Base-by-base conservation (phyloP, 768 basidiomycete genomes). In the Mrakia gelida region DNA sequence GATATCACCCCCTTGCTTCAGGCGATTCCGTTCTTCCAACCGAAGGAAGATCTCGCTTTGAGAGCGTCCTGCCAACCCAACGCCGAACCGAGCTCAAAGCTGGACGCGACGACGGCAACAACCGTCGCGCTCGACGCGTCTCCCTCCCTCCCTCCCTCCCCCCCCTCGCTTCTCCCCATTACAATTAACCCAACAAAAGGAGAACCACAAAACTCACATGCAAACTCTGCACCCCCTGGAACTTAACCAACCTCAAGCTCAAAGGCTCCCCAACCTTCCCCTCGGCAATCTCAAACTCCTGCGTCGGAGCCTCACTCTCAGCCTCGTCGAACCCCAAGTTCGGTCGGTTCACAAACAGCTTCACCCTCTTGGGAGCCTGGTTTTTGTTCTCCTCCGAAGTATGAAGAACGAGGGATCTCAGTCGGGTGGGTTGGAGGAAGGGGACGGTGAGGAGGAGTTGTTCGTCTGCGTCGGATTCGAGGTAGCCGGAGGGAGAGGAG, bases 391-490 rank as follows among this genome's bases (percentile, higher is more conserved):
- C 49, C 4, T 59, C 56, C 15, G 52, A 34, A 9, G 70, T 26
- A 11, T 38, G 59, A n/a, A 78, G 52, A 16, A 78, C 45, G 56
- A 78, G 45, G 23, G 77, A 38, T 10, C 73, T 49, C 13, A 78
- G 77, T 13, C 77, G 72, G 16, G 73, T 75, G 2, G 77, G 63
- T 54, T 78, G 77, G 28, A 68, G 77, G 77, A 78, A 78, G 3
- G 77, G 73, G 43, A 78, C 7, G n/a, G 77, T 78, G 52, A 78
- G 26, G 65, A 78, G 72, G 43, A 78, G 77, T 78, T 78, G 77
- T 41, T 90, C 92, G 80, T 92, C 92, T 2, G 87, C 88, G 82
- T 92, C 91, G 81, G 90, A 91, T 79, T 88, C 85, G 75, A 92
- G 86, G 83, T 87, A 90, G 41, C 21, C 83, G 82, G 72, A n/a